Conservation (phyloP, 2,329 filamentous ascomycete genomes). For the Didymella pomorum region DNA sequence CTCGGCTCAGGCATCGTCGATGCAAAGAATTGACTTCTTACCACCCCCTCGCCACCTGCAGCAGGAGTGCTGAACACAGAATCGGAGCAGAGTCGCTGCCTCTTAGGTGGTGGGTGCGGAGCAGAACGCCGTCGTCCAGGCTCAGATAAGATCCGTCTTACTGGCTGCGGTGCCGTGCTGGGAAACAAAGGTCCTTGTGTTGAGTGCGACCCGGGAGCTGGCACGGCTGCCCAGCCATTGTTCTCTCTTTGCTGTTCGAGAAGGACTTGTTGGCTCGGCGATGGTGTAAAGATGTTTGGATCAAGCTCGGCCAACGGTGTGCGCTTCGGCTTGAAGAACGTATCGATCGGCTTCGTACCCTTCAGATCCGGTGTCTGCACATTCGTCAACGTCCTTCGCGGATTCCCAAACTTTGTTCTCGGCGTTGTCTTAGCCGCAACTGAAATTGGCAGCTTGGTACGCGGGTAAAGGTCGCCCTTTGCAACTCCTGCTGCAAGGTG, state of each 20-base stretch:
- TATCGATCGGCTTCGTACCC: slow-evolving; percentile 67
- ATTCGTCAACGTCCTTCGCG: slow-evolving; percentile 32
- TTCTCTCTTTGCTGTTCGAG: slow-evolving; percentile 61
- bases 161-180: slow-evolving; percentile 53
- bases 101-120: slow-evolving; percentile 54
- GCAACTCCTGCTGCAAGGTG: slow-evolving; percentile 78
- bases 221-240: slow-evolving; percentile 63
- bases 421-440: slow-evolving; percentile 44
- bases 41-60: slow-evolving; percentile 37
- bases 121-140: slow-evolving; percentile 53
- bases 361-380: slow-evolving; percentile 62
- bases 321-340: slow-evolving; percentile 71
- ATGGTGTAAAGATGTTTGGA: slow-evolving; percentile 71
- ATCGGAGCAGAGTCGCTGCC: slow-evolving; percentile 57
- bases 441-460: slow-evolving; percentile 74
- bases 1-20: slow-evolving; percentile 49
- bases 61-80: slow-evolving; percentile 39
- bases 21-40: slow-evolving; percentile 57
- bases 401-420: slow-evolving; percentile 49
- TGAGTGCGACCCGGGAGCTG: slow-evolving; percentile 54
- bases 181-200: slow-evolving; percentile 36
- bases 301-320: slow-evolving; percentile 72
- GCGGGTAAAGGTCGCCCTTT: slow-evolving; percentile 83
- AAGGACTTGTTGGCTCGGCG: slow-evolving; percentile 68
- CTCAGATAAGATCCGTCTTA: slow-evolving; percentile 50